Evolutionary conservation across 2,329 filamentous ascomycete genomes (phyloP).

Genomic region (Biscogniauxia mediterranea): DNA sequence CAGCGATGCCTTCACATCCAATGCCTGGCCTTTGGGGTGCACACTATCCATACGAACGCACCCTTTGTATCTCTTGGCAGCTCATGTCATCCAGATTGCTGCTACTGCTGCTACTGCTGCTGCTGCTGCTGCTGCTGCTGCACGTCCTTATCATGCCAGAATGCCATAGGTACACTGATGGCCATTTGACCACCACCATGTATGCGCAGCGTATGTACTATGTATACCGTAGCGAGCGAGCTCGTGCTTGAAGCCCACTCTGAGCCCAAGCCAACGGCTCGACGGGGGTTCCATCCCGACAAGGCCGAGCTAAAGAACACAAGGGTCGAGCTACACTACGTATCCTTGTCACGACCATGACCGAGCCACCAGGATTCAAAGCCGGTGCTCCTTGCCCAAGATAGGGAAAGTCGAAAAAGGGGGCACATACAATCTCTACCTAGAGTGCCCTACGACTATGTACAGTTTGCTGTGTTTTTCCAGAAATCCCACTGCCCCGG

Average conservation of each 20-base stretch:
- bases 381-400: conserved; percentile 15
- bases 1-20: not conserved
- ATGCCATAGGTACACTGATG: too few species aligned
- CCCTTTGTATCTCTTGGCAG: not conserved
- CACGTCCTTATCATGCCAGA: not conserved
- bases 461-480: conserved; percentile 3
- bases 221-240: conserved; percentile 4
- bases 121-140: not conserved
- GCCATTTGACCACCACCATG: too few species aligned
- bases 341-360: conserved; percentile 5
- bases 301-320: conserved; percentile 11
- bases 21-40: not conserved
- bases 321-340: conserved; percentile 12
- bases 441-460: too few species aligned
- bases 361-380: conserved; percentile 19
- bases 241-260: conserved; percentile 10
- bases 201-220: not conserved
- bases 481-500: not conserved
- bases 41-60: not conserved
- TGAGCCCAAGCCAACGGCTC: conserved; percentile 19
- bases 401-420: conserved; percentile 17
- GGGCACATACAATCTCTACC: conserved; percentile 3
- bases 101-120: not conserved
- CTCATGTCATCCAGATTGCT: not conserved
- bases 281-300: conserved; percentile 9